Percentiles rank a stretch among this genome's conserved stretches.
Conservation (phyloP, 257 asterid species). For the Capsicum baccatum region DNA sequence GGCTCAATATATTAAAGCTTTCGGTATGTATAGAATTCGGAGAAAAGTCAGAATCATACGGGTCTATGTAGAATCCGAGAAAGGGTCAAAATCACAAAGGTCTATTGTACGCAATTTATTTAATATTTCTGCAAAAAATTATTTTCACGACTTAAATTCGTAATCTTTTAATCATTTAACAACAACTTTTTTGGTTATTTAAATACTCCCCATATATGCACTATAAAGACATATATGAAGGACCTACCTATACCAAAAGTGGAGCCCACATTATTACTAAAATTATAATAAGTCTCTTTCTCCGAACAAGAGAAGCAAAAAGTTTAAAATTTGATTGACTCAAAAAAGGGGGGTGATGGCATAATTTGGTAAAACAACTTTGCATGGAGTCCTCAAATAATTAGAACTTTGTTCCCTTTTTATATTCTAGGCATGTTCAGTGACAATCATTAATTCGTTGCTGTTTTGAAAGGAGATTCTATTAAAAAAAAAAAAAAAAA, state of each 20-base stretch:
- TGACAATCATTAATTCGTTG: conserved; percentile 10
- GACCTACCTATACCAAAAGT: neutral
- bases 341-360: neutral
- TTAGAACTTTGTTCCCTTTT: neutral
- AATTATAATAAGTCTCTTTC: neutral
- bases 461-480: conserved; percentile 11
- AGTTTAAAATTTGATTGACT: neutral
- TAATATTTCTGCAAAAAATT: too few species aligned
- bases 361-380: neutral
- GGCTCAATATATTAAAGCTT: too few species aligned
- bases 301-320: neutral
- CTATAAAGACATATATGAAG: too few species aligned
- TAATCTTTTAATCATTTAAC: too few species aligned
- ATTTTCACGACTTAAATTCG: too few species aligned
- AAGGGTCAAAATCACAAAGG: too few species aligned
- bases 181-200: too few species aligned
- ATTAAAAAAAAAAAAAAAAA: neutral
- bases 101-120: too few species aligned
- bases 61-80: too few species aligned
- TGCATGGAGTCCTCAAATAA: neutral
- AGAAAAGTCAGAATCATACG: too few species aligned
- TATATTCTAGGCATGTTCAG: neutral
- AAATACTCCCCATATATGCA: too few species aligned
- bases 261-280: neutral
- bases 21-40: too few species aligned